These are phyloP conservation scores for Fusarium torreyae DNA, from an alignment of 2,329 filamentous ascomycete genomes.

Conservation along the genomic window DNA sequence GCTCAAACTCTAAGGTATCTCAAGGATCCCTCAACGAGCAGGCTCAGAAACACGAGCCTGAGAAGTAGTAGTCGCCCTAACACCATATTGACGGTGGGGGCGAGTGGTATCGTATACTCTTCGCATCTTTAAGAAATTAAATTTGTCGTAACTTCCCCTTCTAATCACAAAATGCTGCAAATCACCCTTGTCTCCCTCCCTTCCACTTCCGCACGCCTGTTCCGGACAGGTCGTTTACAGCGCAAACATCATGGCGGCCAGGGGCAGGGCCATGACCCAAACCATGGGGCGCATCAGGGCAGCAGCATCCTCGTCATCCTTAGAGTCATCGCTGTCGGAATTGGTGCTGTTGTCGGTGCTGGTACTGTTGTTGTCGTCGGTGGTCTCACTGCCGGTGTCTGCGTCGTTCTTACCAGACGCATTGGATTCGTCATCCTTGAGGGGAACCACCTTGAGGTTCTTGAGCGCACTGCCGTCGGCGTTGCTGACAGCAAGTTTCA, in stretches of 20 bases:
- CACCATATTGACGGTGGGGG: slow-evolving; percentile 6
- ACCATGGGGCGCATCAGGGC: slow-evolving; percentile 51
- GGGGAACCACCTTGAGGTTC: slow-evolving; percentile 64
- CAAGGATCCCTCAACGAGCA: slow-evolving; percentile 20
- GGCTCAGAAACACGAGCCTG: slow-evolving; percentile 20
- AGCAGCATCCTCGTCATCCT: slow-evolving; percentile 52
- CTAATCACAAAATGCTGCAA: slow-evolving; percentile 32
- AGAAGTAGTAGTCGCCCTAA: slow-evolving; percentile 30
- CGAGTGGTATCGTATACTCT: slow-evolving; percentile 41
- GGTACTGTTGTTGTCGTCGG: slow-evolving; percentile 43
- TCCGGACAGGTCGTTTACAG: slow-evolving; percentile 39
- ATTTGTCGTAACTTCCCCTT: slow-evolving; percentile 22
- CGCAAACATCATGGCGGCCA: slow-evolving; percentile 55
- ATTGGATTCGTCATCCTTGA: slow-evolving; percentile 63
- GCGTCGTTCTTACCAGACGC: slow-evolving; percentile 61
- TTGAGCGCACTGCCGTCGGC: slow-evolving; percentile 59
- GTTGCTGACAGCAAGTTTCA: slow-evolving; percentile 62
- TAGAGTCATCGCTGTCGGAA: slow-evolving; percentile 39
- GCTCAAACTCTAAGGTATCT: slow-evolving; percentile 20
- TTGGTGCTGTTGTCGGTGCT: slow-evolving; percentile 37
- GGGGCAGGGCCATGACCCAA: slow-evolving; percentile 54
- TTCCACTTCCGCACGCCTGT: neutral
- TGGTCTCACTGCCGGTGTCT: slow-evolving; percentile 52
- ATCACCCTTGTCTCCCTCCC: slow-evolving; percentile 9
- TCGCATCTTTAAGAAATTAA: slow-evolving; percentile 39